A percentile compares a stretch with the other conserved stretches of the same genome.
Conservation (phyloP, 306 rosid genomes). For the Coriaria nepalensis region DNA sequence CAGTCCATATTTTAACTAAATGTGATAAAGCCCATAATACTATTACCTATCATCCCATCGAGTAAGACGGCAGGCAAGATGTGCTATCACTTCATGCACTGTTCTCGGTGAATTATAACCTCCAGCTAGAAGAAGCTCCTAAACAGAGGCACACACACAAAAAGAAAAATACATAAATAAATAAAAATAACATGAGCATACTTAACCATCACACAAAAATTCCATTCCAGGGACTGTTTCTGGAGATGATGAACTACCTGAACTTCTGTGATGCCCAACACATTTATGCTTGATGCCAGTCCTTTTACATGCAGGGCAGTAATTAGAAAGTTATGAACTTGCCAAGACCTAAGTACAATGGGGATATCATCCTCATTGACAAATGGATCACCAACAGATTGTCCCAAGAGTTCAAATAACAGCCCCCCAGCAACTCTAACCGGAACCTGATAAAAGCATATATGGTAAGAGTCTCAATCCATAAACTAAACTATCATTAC, state of each 20-base stretch:
- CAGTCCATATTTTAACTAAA: too few species aligned
- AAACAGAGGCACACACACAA: conserved; percentile 7
- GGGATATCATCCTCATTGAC: conserved; percentile 86
- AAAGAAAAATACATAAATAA: not conserved
- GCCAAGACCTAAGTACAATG: conserved; percentile 88
- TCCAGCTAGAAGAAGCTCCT: conserved; percentile 86
- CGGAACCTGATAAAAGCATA: conserved; percentile 48
- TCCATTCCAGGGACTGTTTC: conserved; percentile 6
- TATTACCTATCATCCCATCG: conserved; percentile 97
- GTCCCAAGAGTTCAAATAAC: conserved; percentile 91
- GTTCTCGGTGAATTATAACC: conserved; percentile 71
- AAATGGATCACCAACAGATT: conserved; percentile 79
- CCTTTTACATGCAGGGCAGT: conserved; percentile 81
- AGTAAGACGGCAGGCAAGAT: conserved; percentile 59
- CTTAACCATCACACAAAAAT: conserved; percentile 2
- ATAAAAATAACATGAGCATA: not conserved
- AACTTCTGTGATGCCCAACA: conserved; percentile 81
- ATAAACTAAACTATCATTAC: not conserved
- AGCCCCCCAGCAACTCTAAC: conserved; percentile 95
- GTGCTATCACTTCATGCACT: conserved; percentile 87
- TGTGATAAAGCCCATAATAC: not conserved
- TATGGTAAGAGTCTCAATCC: too few species aligned
- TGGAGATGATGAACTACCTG: conserved; percentile 46
- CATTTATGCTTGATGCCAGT: conserved; percentile 37
- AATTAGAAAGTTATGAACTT: conserved; percentile 74